Conservation (phyloP, 768 basidiomycete genomes). For the Leccinum subgranulosum region DNA sequence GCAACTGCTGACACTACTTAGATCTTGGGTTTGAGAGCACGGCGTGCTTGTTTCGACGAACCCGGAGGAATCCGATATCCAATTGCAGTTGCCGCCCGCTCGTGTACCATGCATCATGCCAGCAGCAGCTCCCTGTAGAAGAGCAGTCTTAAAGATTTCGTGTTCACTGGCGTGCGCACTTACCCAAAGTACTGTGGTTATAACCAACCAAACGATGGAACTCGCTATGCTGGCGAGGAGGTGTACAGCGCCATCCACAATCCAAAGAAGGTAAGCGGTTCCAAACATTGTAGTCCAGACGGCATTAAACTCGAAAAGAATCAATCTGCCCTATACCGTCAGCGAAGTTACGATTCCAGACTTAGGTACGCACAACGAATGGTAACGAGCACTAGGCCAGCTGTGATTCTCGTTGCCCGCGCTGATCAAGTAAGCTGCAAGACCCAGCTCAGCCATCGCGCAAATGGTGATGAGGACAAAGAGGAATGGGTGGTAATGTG, state of each 20-base stretch:
- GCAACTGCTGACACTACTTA: conserved; percentile 44
- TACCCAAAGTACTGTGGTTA: conserved; percentile 69
- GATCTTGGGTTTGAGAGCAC: conserved; percentile 20
- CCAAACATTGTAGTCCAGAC: conserved; percentile 76
- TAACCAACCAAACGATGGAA: conserved; percentile 68
- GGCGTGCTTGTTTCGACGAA: conserved; percentile 24
- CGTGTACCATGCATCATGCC: conserved; percentile 68
- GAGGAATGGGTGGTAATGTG: conserved; percentile 59
- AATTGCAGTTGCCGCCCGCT: conserved; percentile 55
- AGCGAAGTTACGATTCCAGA: conserved; percentile 1
- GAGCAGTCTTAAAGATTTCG: not conserved
- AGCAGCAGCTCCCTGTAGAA: conserved; percentile 57
- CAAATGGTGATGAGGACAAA: conserved; percentile 64
- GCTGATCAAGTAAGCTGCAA: conserved; percentile 71
- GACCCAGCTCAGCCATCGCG: conserved; percentile 69
- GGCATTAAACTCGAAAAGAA: conserved; percentile 60
- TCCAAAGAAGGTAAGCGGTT: conserved; percentile 68
- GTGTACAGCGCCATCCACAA: conserved; percentile 61
- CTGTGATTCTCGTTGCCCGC: conserved; percentile 59
- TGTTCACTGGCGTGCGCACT: conserved; percentile 16
- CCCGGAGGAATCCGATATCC: conserved; percentile 36
- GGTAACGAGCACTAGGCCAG: conserved; percentile 63
- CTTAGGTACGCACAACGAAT: conserved; percentile 50
- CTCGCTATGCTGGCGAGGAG: conserved; percentile 75
- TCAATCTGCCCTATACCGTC: conserved; percentile 37